Percentiles rank a stretch among this genome's conserved stretches.
Conservation (phyloP, 176 grass and related monocot genomes). For the Thinopyrum elongatum region DNA sequence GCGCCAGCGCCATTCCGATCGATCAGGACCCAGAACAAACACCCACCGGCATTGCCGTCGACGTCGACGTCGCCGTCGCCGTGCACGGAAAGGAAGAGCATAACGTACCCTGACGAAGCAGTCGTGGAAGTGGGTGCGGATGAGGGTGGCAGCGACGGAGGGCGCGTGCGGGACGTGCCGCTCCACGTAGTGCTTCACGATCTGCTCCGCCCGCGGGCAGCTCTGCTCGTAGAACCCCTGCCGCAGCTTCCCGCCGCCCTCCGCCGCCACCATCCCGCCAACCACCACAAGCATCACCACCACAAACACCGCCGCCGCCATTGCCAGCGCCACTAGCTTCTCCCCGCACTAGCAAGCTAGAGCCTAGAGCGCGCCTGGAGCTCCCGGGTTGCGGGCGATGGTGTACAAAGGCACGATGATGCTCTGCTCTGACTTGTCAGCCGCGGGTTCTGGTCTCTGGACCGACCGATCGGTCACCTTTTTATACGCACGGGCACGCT, state of each 20-base stretch:
- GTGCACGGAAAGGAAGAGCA: too few relatives aligned
- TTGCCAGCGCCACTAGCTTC: not conserved
- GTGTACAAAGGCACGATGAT: not conserved
- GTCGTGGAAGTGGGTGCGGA: constrained; percentile 97
- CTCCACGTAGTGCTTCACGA: constrained; percentile 60
- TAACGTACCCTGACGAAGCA: constrained; percentile 93
- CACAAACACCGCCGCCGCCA: not conserved
- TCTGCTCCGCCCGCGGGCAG: constrained; percentile 75
- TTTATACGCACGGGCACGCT: not conserved
- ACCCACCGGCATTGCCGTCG: not conserved
- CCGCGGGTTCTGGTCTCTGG: too few relatives aligned
- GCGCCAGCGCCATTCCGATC: not conserved
- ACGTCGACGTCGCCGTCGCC: not conserved
- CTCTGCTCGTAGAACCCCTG: constrained; percentile 67
- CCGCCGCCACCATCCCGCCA: constrained; percentile 24
- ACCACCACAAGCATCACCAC: not conserved
- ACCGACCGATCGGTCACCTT: not conserved
- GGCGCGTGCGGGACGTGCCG: constrained; percentile 68
- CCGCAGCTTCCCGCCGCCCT: constrained; percentile 24
- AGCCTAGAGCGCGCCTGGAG: too few relatives aligned
- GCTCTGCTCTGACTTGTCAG: not conserved
- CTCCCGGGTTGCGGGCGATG: not conserved
- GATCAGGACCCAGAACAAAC: not conserved
- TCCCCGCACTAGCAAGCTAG: not conserved
- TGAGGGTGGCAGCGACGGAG: constrained; percentile 62